Evolutionary conservation across 2,329 filamentous ascomycete species (phyloP), one percentile per base, ranked within the genome.

Genomic region (Fusarium sp.): DNA sequence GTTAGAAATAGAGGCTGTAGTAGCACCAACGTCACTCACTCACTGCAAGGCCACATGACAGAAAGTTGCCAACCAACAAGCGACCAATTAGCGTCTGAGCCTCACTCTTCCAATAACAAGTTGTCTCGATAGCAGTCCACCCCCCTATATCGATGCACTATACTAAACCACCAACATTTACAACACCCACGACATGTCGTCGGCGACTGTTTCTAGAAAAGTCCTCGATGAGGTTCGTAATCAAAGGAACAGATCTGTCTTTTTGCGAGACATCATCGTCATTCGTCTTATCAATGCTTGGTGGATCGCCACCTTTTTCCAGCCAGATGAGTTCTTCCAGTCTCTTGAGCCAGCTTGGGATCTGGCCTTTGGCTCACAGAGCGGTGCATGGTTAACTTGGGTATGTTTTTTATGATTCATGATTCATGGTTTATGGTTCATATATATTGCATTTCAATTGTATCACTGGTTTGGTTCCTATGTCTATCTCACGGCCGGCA

Each of bases 281-380:
- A 86, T 97, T 67, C 92, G 96, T 55, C 85, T 95, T 68, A 78
- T 92, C 77, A 97, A 97, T 81, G 90, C 93, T 32, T 84, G 96
- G 72, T 88, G 85, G 65, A 83, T 96, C 58, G 84, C 87, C 69
- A 98, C 96, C 20, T 99, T 97, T 79, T 99, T 99, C 81, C 96
- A 99, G 79, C 96, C 96, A 28, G 96, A 99, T 82, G 96, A 99
- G 79, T 98, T 93, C 83, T 99, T 96, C 75, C 96, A 99, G 77
- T 92, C 94, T 2, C 87, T 98, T 44, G 96, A 99, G 81, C 95
- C 96, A 53, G 96, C 96, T 70, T 98, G 95, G 94, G 84, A 90
- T 73, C 85, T 96, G 56, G 92, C 92, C 5, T 97, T 97, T 83
- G 94, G 94, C 22, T 75, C 83, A 4, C 77, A 84, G 15, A 92